Evolutionary conservation across 345 rosid genomes (phyloP), one percentile per base, ranked within the genome.

Genomic region (Eucalyptus camaldulensis): DNA sequence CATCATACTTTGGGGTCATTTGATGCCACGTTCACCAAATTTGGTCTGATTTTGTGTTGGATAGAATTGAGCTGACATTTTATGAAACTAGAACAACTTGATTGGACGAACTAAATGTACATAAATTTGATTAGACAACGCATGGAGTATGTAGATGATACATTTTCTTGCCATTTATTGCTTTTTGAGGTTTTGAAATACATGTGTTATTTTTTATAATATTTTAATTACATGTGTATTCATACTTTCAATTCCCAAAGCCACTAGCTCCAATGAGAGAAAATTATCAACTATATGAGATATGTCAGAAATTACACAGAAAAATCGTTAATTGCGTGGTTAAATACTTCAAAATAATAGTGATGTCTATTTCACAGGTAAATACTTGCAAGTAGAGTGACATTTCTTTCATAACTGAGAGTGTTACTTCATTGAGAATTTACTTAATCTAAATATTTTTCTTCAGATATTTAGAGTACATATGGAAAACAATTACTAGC

Each of bases 21-120:
- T 53, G 29, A 58, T 10, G 2, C 13, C 13, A 56, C 6, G 2
- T 24, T 2, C 0, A 7, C n/a, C 1, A 0, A 58, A 58, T 25
- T 58, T 6, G 8, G 2, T 6, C 0, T 60, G 7, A 58, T 58
- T 25, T 58, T 11, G 65, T 58, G 65, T 25, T 1, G 1, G 2
- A 58, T 25, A 25, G 14, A 58, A 0, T 25, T 58, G 7, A 58
- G 0, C 2, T 5, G n/a, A 58, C 0, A 25, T 40, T 24, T 24
- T 58, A 6, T 24, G 0, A 25, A 58, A 5, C 7, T 5, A 40
- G 43, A 40, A 40, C 13, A 8, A 6, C 67, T 25, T 60, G 14
- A 60, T 27, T 60, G 15, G 67, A 60, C 1, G 0, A 60, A 12
- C 15, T 60, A 60, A 60, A 1, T 25, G 67, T 60, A 11, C n/a